Percentiles rank a stretch among this genome's conserved stretches.
phyloP scores from a whole-genome alignment of 2,329 filamentous ascomycete genomes.

The Ceratocystis alfenasii region DNA sequence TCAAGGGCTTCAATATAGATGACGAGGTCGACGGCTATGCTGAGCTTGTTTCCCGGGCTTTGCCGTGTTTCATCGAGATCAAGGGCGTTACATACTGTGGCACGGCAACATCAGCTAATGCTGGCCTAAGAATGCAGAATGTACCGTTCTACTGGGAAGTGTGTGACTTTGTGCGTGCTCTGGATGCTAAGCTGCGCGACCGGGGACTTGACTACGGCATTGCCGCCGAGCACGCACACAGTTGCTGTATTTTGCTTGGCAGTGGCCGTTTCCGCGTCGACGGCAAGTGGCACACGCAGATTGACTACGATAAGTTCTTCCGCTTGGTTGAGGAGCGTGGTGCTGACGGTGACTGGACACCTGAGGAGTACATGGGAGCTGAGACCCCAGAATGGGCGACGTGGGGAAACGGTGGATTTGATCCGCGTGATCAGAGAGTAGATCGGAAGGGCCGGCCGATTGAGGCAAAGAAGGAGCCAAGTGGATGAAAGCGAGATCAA shows the following conservation, averaged over 20 bases:
- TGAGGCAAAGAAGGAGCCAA: conserved; percentile 28
- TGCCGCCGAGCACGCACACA: conserved; percentile 88
- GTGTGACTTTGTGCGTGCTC: conserved; percentile 62
- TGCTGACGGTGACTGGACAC: conserved; percentile 57
- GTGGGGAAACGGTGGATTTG: conserved; percentile 90
- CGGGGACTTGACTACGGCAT: conserved; percentile 77
- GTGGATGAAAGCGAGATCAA: neutral
- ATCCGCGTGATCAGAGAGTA: conserved; percentile 77
- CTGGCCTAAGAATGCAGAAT: conserved; percentile 90
- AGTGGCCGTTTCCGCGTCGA: conserved; percentile 65
- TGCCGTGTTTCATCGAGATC: conserved; percentile 88
- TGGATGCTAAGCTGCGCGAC: conserved; percentile 55
- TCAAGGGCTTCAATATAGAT: conserved; percentile 96
- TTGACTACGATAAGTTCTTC: conserved; percentile 86
- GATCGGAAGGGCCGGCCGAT: conserved; percentile 70
- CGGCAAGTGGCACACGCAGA: conserved; percentile 79
- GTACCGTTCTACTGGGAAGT: conserved; percentile 95
- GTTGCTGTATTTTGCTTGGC: conserved; percentile 80
- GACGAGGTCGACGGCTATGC: conserved; percentile 88
- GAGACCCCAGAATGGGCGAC: conserved; percentile 86
- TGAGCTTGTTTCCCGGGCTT: conserved; percentile 68
- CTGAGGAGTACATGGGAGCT: conserved; percentile 80
- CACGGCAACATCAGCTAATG: conserved; percentile 69
- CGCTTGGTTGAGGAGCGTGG: conserved; percentile 60
- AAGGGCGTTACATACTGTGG: conserved; percentile 97